Base-by-base conservation (phyloP, 768 basidiomycete genomes). In the Suillus hirtellus region DNA sequence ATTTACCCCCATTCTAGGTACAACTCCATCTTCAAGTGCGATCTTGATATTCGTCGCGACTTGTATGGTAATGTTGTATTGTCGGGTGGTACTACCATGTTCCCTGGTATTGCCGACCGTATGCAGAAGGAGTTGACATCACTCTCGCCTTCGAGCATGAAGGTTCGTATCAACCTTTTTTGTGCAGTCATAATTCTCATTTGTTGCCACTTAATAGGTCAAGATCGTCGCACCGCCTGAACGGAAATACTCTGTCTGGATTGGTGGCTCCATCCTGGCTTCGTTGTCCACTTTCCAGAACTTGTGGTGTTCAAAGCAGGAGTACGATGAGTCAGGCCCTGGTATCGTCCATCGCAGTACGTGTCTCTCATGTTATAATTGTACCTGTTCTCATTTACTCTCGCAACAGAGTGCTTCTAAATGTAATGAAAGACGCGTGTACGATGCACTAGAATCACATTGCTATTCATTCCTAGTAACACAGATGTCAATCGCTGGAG, bases 261-360 rank as follows among this genome's bases (percentile, higher is more conserved):
- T 95, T 70, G 90, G 90, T 80, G 90, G 90, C 64, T 90, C 89
- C 47, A 92, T 92, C 71, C 79, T 92, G 68, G 94, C 94, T 52
- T 95, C 93, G 44, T 84, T 97, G 60, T 90, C 87, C 73, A 96
- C 95, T 69, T 96, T 96, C 95, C 95, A 96, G 82, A 95, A 95
- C 75, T 80, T 96, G 79, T 97, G 95, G 94, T 90, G 90, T 79
- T 88, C 89, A 64, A 93, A 93, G 79, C 91, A 93, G 72, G 94
- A 95, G 81, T 95, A 95, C 79, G 93, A 95, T 75, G 93, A 92
- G 77, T 84, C 83, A 63, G 89, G 90, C 52, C 89, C 90, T 66
- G 87, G 84, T 62, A 91, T 92, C 65, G 88, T 90, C 68, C 90
- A 91, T 71, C 89, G 89, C 82, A 90, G 86, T 87, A 74, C 64